Evolutionary conservation across 306 rosid species (phyloP).

Genomic region (Rosa chinensis): DNA sequence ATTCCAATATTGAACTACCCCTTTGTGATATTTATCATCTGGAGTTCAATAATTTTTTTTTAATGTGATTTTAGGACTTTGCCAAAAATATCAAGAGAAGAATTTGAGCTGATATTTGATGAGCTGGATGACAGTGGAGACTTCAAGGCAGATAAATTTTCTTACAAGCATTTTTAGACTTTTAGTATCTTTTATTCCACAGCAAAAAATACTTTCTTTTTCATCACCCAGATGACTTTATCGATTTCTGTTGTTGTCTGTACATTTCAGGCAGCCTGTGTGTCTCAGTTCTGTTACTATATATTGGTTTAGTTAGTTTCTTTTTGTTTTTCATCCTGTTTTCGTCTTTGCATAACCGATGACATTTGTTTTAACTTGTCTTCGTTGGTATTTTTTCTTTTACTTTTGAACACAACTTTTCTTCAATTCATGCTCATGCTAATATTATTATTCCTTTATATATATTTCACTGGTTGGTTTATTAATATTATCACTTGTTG

Average conservation of each 20-base stretch:
- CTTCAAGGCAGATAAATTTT: slow-evolving; percentile 53
- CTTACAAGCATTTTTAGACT: background rate
- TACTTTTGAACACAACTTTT: background rate
- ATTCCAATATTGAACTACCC: slow-evolving; percentile 16
- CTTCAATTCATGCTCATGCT: background rate
- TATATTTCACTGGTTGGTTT: background rate
- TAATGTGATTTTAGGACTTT: slow-evolving; percentile 55
- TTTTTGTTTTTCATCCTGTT: background rate
- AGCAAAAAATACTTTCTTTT: background rate
- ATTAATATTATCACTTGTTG: background rate
- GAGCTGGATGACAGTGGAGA: slow-evolving; percentile 89
- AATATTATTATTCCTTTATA: background rate
- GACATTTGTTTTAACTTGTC: background rate
- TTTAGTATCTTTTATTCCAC: background rate
- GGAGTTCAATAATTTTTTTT: slow-evolving; percentile 28
- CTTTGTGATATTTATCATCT: slow-evolving; percentile 20
- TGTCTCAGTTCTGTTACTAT: background rate
- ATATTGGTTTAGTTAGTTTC: background rate
- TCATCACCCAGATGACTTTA: background rate
- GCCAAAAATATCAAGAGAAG: slow-evolving; percentile 82
- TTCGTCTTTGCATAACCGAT: background rate
- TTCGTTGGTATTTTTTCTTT: background rate
- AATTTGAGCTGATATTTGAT: slow-evolving; percentile 81
- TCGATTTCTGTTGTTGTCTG: background rate
- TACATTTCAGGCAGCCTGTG: no score